Base-by-base conservation (phyloP, 805 yeast genomes). In the Tetrapisispora phaffii region DNA sequence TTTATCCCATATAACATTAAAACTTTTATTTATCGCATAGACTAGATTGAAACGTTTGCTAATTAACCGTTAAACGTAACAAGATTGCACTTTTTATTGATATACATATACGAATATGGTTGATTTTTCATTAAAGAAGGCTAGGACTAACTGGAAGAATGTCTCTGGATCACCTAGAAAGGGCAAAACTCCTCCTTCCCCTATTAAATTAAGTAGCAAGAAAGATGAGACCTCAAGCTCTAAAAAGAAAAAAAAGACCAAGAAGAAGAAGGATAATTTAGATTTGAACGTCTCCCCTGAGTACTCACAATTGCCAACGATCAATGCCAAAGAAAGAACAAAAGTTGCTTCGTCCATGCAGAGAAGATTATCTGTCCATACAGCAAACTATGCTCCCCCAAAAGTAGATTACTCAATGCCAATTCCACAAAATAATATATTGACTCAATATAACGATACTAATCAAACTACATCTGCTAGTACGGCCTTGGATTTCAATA, bases 341-440 rank as follows among this genome's bases (percentile, higher is more conserved):
- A 68, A 65, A 51, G 64, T 68, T 47, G 72, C 69, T 1, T 57
- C 65, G 15, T 58, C 69, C 19, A 69, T 70, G 68, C 72, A 71
- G 44, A 56, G 76, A 43, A 56, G 76, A 46, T 59, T 72, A 48
- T 72, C 76, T 2, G 62, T 72, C 28, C 72, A 68, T 45, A 55
- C 66, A 38, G 51, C 58, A 12, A 53, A 55, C 38, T 52, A 57
- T 44, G 54, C 51, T n/a, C 59, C 63, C n/a, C 58, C 63, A 15
- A 47, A 54, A 23, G 23, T 56, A 28, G 63, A 62, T 38, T 54
- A 60, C 41, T 49, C 63, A 7, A 51, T 56, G 46, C 63, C 66
- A 9, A 44, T 61, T 10, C 65, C 65, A 23, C 34, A 45, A 24
- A 34, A 32, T 32, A 16, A 8, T 22, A 32, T 37, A 12, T 19